These are phyloP conservation scores for Quercus parvula DNA, from an alignment of 306 rosid genomes.

Conservation along the genomic window DNA sequence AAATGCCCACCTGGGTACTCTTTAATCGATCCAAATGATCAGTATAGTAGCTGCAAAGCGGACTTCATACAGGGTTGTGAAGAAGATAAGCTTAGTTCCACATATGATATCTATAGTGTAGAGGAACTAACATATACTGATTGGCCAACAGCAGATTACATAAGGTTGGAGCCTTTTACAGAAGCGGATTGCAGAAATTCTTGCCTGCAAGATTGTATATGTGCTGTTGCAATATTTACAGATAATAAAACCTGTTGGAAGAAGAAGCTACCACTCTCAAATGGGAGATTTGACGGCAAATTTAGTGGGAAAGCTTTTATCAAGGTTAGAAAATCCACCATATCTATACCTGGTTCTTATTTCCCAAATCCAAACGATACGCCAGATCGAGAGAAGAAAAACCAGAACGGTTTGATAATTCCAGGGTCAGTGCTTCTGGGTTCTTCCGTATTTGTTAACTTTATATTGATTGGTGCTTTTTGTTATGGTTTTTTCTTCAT, in stretches of 20 bases:
- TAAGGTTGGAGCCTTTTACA: neutral
- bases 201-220: constrained; percentile 34
- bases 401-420: neutral
- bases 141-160: constrained; percentile 34
- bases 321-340: neutral
- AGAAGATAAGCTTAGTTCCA: constrained; percentile 4
- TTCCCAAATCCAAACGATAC: neutral
- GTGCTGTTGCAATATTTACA: constrained; percentile 27
- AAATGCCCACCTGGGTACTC: constrained; percentile 26
- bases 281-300: constrained; percentile 24
- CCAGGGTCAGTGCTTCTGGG: constrained; percentile 24
- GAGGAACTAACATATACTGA: constrained; percentile 10
- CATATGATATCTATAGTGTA: constrained; percentile 1
- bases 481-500: constrained; percentile 2
- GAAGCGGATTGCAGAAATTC: constrained; percentile 23
- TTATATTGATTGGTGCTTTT: constrained; percentile 14
- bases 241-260: constrained; percentile 23
- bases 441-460: constrained; percentile 19
- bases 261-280: constrained; percentile 44
- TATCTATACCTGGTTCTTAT: neutral
- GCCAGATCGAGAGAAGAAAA: neutral
- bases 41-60: constrained; percentile 20
- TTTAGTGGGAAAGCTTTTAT: constrained; percentile 9
- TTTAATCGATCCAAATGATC: constrained; percentile 18
- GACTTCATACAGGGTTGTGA: constrained; percentile 25